Evolutionary conservation across 2,329 filamentous ascomycete genomes (phyloP), one percentile per base, ranked within the genome.

Genomic region (Chalaropsis thielavioides): DNA sequence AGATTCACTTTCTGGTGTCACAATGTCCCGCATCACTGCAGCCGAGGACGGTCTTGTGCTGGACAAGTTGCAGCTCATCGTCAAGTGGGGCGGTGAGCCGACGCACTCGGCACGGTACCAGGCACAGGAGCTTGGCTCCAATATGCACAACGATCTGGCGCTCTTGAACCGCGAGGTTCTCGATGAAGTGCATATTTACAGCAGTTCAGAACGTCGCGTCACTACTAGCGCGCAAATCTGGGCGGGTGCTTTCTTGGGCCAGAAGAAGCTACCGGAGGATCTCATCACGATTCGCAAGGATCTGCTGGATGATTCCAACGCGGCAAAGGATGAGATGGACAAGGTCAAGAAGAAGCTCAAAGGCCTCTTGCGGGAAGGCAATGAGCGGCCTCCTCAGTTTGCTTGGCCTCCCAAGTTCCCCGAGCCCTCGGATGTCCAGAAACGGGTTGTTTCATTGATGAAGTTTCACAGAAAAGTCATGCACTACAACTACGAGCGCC

Each of bases 271-370:
- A 17, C 84, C 88, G 0, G 84, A 90, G 27, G 89, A 95, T 70
- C 90, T 90, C 69, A 95, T 99, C 68, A 88, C 85, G 41, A 87
- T 97, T 65, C 86, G 94, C 63, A 99, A 99, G 73, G 92, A 97
- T 75, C 81, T 99, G 6, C 78, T 99, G 2, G 94, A 99, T 73
- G 94, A 99, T 73, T 97, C 92, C 0, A 99, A 99, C 74, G 94
- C 94, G 3, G 94, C 94, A 66, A 99, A 99, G 74, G 94, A 99
- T 73, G 91, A 96, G 72, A 99, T 96, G 89, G 95, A 99, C 76
- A 96, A 96, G 76, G 94, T 99, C 65, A 99, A 99, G 81, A 99
- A 99, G 83, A 96, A 95, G 83, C 82, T 99, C 35, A 99, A 99
- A 77, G 87, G 90, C 0, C 80, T 99, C 22, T 76, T 99, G 66